These are phyloP conservation scores for Angophora floribunda DNA, from an alignment of 345 rosid genomes.

Conservation along the genomic window DNA sequence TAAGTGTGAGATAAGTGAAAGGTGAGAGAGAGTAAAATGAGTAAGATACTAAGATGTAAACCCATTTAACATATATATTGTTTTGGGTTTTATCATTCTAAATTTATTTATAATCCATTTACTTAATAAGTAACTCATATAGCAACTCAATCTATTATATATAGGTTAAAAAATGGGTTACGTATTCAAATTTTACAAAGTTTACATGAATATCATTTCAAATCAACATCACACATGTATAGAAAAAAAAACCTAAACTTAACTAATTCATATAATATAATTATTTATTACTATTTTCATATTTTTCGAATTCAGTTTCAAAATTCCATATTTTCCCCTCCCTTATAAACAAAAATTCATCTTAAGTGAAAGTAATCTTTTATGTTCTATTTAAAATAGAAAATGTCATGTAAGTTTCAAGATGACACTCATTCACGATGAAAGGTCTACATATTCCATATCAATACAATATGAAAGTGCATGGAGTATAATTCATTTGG, in stretches of 20 bases:
- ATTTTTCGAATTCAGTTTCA: too few species aligned
- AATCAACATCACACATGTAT: not conserved
- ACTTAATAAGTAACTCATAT: too few species aligned
- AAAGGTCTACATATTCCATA: not conserved
- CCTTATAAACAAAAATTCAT: not conserved
- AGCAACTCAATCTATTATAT: too few species aligned
- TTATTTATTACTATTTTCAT: not conserved
- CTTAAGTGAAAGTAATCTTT: not conserved
- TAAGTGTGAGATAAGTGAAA: rapidly evolving
- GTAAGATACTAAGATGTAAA: rapidly evolving
- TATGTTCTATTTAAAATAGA: not conserved
- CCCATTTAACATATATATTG: too few species aligned
- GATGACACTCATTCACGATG: rapidly evolving
- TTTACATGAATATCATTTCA: not conserved
- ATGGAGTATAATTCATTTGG: not conserved
- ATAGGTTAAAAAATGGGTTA: too few species aligned
- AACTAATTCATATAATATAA: not conserved
- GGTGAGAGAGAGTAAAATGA: not conserved
- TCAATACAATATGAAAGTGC: not conserved
- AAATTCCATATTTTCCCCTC: too few species aligned
- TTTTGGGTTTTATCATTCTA: rapidly evolving
- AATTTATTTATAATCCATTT: rapidly evolving
- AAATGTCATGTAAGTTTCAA: not conserved
- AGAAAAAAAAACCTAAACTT: not conserved
- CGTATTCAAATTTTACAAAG: not conserved